Evolutionary conservation across 2,329 filamentous ascomycete genomes (phyloP), one percentile per base, ranked within the genome.

Genomic region (Colletotrichum sp.): DNA sequence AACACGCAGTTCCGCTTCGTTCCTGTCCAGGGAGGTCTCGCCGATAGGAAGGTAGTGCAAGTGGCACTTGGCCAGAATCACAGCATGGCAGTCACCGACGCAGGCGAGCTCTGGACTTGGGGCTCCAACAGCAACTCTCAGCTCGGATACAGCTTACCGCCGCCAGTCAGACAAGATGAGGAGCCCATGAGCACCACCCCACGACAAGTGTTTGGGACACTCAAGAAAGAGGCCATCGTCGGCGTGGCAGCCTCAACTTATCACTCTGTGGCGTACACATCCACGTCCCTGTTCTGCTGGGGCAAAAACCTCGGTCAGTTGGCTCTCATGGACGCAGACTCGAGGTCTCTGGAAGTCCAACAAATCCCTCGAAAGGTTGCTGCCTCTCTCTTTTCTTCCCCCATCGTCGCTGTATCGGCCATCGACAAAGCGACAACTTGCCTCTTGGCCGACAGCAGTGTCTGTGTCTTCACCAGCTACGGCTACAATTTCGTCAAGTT

Each of bases 241-340:
- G 97, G 97, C 1, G 91, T 96, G 72, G 96, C 97, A 3, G 96
- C 97, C 8, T 98, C 97, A 3, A 90, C 95, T 0, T 93, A 98
- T 52, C 97, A 99, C 84, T 98, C 97, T 0, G 96, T 98, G 5
- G 95, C 95, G 0, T 94, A 97, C 81, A 98, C 95, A 1, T 89
- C 91, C 2, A 91, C 92, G 1, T 95, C 95, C 2, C 86, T 99
- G 2, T 99, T 95, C 82, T 98, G 95, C 3, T 99, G 98, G 89
- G 97, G 97, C 27, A 98, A 97, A 80, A 99, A 98, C 80, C 93
- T 96, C 79, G 97, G 97, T 3, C 97, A 99, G 83, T 90, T 99
- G 63, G 97, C 96, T 7, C 90, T 99, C 69, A 96, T 98, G 86
- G 97, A 98, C 83, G 96, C 97, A 1, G 96, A 98, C 84, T 98